Evolutionary conservation across 176 grass and related monocot genomes (phyloP).

Genomic region (Musa acuminata): DNA sequence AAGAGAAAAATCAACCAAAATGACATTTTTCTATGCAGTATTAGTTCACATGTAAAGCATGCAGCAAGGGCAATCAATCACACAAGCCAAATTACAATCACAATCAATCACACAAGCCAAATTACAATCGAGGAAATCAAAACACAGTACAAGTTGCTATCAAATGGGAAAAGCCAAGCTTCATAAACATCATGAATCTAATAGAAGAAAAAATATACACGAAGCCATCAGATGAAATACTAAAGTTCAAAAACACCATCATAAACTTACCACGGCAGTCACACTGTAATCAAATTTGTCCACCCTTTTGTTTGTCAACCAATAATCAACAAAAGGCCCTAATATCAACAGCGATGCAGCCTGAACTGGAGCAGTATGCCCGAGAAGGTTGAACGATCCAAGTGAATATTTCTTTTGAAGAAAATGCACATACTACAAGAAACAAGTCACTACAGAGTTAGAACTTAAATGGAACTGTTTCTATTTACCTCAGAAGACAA

Average conservation of each 20-base stretch:
- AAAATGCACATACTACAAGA: slow-evolving; percentile 47
- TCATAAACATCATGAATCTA: not conserved
- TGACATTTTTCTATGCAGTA: too few relatives aligned
- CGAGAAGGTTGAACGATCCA: slow-evolving; percentile 48
- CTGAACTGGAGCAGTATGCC: slow-evolving; percentile 53
- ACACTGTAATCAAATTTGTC: slow-evolving; percentile 31
- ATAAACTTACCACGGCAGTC: slow-evolving; percentile 19
- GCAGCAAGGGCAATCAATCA: not conserved
- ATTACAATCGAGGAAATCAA: not conserved
- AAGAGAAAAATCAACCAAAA: too few relatives aligned
- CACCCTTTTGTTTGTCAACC: slow-evolving; percentile 43
- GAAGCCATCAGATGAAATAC: not conserved
- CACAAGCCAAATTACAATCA: not conserved
- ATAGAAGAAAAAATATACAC: not conserved
- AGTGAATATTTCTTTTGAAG: slow-evolving; percentile 53
- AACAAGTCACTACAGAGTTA: not conserved
- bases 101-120: not conserved
- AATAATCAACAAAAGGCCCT: slow-evolving; percentile 43
- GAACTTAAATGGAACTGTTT: not conserved
- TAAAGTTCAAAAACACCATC: not conserved
- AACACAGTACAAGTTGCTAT: not conserved
- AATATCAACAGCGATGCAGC: slow-evolving; percentile 44
- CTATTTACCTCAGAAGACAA: not conserved
- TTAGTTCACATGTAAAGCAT: too few relatives aligned
- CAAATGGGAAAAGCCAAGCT: too few relatives aligned